These are phyloP conservation scores for Candida nitratophila DNA, from an alignment of 805 yeast species.

Conservation along the genomic window DNA sequence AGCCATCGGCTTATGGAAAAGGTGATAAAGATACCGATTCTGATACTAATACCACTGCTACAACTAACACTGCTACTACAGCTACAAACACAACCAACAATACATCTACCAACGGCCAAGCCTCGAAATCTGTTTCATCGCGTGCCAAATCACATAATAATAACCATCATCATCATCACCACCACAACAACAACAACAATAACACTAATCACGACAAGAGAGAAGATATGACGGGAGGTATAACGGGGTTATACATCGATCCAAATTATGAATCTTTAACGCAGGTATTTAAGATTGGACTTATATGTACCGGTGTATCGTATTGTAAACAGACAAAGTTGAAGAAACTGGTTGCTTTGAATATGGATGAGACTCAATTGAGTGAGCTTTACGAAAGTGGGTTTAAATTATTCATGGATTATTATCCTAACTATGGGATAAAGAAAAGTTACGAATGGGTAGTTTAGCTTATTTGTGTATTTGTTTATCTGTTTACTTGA, in stretches of 20 bases:
- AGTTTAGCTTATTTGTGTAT: constrained; percentile 1
- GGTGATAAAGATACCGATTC: neutral
- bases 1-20: neutral
- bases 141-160: no score
- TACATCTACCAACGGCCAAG: no score
- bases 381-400: constrained; percentile 17
- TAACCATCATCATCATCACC: neutral
- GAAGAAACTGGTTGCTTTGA: constrained; percentile 9
- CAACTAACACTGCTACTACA: neutral
- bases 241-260: constrained; percentile 47
- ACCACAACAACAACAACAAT: neutral
- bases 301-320: constrained; percentile 49
- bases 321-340: constrained; percentile 29
- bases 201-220: neutral
- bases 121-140: no score
- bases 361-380: constrained; percentile 7
- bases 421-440: constrained; percentile 15
- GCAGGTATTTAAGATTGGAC: constrained; percentile 48
- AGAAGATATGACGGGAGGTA: constrained; percentile 30
- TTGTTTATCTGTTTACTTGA: no score
- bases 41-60: neutral
- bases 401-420: constrained; percentile 15
- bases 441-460: constrained; percentile 19
- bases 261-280: constrained; percentile 44
- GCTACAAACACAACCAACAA: neutral